Conservation (phyloP, 1,284 basidiomycete genomes). For the Ganoderma meredithae region DNA sequence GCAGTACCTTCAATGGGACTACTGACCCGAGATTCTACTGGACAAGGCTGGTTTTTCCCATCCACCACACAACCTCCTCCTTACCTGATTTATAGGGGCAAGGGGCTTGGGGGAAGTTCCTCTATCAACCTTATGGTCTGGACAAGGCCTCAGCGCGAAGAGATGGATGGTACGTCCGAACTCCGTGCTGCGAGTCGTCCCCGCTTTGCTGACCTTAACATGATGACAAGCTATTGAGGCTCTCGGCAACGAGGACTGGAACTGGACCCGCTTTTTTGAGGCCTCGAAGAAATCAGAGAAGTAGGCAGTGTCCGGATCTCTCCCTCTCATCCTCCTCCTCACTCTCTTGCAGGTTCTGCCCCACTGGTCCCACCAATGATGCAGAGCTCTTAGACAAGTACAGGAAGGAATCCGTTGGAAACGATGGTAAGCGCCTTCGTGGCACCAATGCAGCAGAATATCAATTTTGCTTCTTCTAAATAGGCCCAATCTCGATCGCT, state of each 20-base stretch:
- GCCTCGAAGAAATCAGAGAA: slow-evolving; percentile 32
- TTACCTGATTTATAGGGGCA: slow-evolving; percentile 18
- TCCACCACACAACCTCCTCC: too few species aligned
- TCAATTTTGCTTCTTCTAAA: background rate
- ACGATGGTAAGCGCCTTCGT: slow-evolving; percentile 16
- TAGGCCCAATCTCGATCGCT: slow-evolving; percentile 24
- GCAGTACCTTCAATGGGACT: slow-evolving; percentile 6
- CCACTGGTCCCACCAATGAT: background rate
- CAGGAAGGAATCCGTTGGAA: slow-evolving; percentile 13
- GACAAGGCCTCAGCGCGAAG: slow-evolving; percentile 25
- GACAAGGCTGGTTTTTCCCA: background rate
- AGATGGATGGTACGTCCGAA: slow-evolving; percentile 24
- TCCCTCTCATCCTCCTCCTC: background rate
- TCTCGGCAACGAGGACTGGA: slow-evolving; percentile 41
- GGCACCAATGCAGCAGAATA: background rate
- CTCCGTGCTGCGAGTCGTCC: background rate
- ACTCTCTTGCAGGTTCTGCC: background rate
- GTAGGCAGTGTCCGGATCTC: slow-evolving; percentile 14
- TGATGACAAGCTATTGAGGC: slow-evolving; percentile 27
- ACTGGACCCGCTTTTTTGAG: slow-evolving; percentile 34
- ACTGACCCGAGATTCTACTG: slow-evolving; percentile 19
- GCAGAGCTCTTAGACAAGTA: background rate
- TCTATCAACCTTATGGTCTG: slow-evolving; percentile 26
- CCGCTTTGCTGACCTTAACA: background rate
- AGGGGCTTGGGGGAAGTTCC: slow-evolving; percentile 33